Base-by-base conservation (phyloP, 768 basidiomycete genomes). In the Boletellus sp. region DNA sequence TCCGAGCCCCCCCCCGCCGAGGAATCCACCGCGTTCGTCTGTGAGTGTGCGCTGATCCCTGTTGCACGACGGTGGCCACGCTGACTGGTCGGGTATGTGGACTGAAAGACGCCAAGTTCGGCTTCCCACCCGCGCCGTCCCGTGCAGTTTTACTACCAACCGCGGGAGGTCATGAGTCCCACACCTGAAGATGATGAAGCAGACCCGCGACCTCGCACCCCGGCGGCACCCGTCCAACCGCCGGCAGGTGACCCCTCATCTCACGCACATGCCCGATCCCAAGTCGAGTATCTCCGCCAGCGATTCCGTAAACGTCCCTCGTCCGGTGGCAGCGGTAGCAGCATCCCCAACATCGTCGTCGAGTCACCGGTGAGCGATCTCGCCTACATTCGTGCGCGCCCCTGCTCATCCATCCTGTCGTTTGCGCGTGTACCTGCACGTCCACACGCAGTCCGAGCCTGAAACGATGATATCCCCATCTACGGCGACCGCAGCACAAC, bases 351-450 rank as follows among this genome's bases (percentile, higher is more conserved):
- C 33, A 79, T 78, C 46, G 53, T 72, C 33, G 68, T 79, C 26
- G 70, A 77, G 59, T 70, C 78, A 15, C 78, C 78, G 12, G 78
- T 78, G 56, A 72, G 63, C 19, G 26, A 19, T n/a, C 22, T 28
- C 8, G 6, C 9, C 1, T 8, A 10, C 46, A 3, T 9, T 20
- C 22, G 4, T 23, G 17, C 8, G 11, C 26, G 2, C 1, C 20
- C 23, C 15, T 17, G 42, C 36, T 42, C 34, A 32, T 9, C 4
- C 22, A 1, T 13, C n/a, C n/a, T n/a, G 2, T n/a, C 43, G 5
- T 48, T 38, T 17, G 8, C 17, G 10, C 41, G 11, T 17, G 19
- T 11, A n/a, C n/a, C 9, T n/a, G 16, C 41, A 9, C 42, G 3
- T 19, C 0, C 43, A 7, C 33, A 11, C 43, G 19, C 34, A 79